A percentile compares a stretch with the other conserved stretches of the same genome.
phyloP scores from a whole-genome alignment of 2,329 filamentous ascomycete species.

The Graphium sp. region DNA sequence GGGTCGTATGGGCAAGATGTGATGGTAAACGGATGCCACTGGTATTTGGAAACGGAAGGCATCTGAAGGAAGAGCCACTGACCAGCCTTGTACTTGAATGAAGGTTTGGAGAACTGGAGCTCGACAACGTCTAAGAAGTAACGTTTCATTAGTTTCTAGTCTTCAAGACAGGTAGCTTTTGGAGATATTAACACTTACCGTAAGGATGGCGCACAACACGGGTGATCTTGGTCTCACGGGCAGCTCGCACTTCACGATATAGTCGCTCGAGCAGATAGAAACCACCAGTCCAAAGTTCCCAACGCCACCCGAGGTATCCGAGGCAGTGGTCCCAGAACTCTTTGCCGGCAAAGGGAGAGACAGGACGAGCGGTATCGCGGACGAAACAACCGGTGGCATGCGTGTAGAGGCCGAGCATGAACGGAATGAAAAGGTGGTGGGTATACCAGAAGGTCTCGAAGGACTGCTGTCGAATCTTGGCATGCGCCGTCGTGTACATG shows the following conservation, averaged over 20 bases:
- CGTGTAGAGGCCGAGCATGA: conserved; percentile 84
- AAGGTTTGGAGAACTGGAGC: conserved; percentile 78
- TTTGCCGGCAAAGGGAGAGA: conserved; percentile 72
- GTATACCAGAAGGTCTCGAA: conserved; percentile 99
- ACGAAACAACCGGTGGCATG: conserved; percentile 96
- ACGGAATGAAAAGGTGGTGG: conserved; percentile 93
- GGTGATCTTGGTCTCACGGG: conserved; percentile 74
- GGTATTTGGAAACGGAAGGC: conserved; percentile 58
- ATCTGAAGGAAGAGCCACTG: conserved; percentile 86
- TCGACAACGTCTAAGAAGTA: conserved; percentile 62
- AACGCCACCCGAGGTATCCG: conserved; percentile 92
- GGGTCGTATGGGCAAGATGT: conserved; percentile 82
- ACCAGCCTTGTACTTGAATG: conserved; percentile 81
- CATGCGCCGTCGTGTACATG: conserved; percentile 93
- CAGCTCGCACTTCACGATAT: conserved; percentile 76
- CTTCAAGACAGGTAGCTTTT: no score
- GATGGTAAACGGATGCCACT: conserved; percentile 92
- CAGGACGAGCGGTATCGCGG: conserved; percentile 53
- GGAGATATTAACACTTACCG: no score
- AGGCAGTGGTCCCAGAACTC: conserved; percentile 86
- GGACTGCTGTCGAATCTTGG: conserved; percentile 86
- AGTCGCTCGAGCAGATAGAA: conserved; percentile 79
- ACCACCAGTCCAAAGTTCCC: conserved; percentile 77
- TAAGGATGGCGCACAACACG: conserved; percentile 94
- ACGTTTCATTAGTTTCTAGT: no score